phyloP scores from a whole-genome alignment of 768 basidiomycete species.

The Filobasidium wieringae region DNA sequence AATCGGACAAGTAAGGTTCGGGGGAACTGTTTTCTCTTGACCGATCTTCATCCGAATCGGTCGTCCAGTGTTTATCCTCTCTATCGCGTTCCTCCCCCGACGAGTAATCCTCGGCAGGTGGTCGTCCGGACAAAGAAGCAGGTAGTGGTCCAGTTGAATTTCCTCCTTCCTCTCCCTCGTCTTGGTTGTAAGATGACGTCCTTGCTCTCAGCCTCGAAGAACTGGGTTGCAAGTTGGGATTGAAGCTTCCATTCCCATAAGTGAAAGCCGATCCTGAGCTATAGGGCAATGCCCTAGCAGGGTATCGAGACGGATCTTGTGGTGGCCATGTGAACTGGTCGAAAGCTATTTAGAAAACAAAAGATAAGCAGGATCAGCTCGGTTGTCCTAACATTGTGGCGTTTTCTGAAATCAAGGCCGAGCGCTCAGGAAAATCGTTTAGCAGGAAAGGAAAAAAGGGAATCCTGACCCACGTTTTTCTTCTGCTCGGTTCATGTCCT shows the following conservation, averaged over 20 bases:
- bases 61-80: slow-evolving; percentile 1
- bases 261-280: slow-evolving; percentile 56
- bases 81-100: slow-evolving; percentile 18
- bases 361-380: not conserved
- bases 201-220: slow-evolving; percentile 38
- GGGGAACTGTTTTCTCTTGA: slow-evolving; percentile 27
- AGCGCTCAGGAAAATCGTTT: not conserved
- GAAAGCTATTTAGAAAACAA: slow-evolving; percentile 8
- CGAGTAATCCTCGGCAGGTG: slow-evolving; percentile 6
- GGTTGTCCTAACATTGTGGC: not conserved
- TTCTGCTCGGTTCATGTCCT: not conserved
- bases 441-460: slow-evolving; percentile 9
- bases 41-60: not conserved
- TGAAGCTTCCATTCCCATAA: slow-evolving; percentile 59
- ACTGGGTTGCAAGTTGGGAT: slow-evolving; percentile 61
- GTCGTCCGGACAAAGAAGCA: not conserved
- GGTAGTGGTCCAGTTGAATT: not conserved
- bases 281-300: slow-evolving; percentile 20
- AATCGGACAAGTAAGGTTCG: slow-evolving; percentile 34
- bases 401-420: not conserved
- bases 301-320: slow-evolving; percentile 46
- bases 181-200: slow-evolving; percentile 13
- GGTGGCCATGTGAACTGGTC: slow-evolving; percentile 58
- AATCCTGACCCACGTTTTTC: slow-evolving; percentile 10
- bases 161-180: not conserved